phyloP scores from a whole-genome alignment of 495 filamentous ascomycete genomes.

The Lepidopterella palustris region DNA sequence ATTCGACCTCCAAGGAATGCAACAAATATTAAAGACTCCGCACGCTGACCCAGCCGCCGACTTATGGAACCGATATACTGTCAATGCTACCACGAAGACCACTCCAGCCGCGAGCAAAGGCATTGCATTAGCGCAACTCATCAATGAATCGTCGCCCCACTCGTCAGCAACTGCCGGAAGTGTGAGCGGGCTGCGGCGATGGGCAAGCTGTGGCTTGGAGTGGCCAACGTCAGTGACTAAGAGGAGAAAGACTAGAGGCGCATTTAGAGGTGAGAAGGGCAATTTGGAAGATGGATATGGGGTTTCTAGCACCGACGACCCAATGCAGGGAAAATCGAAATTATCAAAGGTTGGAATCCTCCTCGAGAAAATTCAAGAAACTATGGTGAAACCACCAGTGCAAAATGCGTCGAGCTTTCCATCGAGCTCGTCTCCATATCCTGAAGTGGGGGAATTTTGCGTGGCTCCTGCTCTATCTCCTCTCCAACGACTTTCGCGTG shows the following conservation, averaged over 20 bases:
- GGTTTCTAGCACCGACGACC: conserved; percentile 31
- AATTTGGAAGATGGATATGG: conserved; percentile 47
- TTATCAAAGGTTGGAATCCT: conserved; percentile 55
- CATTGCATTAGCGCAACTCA: conserved; percentile 32
- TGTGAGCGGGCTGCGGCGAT: conserved; percentile 35
- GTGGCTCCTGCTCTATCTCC: conserved; percentile 44
- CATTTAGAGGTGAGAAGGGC: conserved; percentile 7
- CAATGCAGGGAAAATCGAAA: conserved; percentile 41
- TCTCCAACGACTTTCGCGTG: conserved; percentile 34
- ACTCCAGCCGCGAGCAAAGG: conserved; percentile 18
- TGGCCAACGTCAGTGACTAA: conserved; percentile 50
- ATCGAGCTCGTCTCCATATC: conserved; percentile 52
- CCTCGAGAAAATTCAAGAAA: conserved; percentile 61
- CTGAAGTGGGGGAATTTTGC: conserved; percentile 37
- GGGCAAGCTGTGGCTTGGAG: conserved; percentile 62
- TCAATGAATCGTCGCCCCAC: conserved; percentile 35
- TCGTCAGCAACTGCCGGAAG: conserved; percentile 31
- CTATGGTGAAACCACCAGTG: conserved; percentile 38
- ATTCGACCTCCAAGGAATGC: conserved; percentile 47
- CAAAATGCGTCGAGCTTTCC: conserved; percentile 25
- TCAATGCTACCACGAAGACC: conserved; percentile 19
- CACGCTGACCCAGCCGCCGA: conserved; percentile 77
- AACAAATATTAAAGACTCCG: conserved; percentile 60
- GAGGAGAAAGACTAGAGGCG: conserved; percentile 42
- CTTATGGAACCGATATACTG: conserved; percentile 73